Evolutionary conservation across 345 rosid species (phyloP).

Genomic region (Cardamine resedifolia): DNA sequence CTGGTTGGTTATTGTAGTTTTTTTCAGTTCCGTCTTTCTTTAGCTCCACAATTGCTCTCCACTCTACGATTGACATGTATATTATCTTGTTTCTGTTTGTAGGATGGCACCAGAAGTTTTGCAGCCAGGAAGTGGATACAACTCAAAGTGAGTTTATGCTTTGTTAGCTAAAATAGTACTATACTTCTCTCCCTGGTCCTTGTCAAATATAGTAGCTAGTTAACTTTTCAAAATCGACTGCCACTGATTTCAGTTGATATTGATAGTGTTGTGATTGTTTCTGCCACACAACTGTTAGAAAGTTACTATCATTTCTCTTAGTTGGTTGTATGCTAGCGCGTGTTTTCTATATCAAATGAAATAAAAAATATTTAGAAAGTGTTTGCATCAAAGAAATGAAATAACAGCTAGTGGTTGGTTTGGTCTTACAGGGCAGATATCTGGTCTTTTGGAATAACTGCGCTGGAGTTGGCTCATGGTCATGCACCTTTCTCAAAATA

Average conservation of each 20-base stretch:
- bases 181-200: conserved; percentile 10
- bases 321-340: conserved; percentile 7
- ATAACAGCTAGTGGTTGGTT: conserved; percentile 33
- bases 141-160: conserved; percentile 66
- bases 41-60: conserved; percentile 5
- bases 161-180: background rate
- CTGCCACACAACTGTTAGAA: background rate
- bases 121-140: conserved; percentile 96
- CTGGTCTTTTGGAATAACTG: conserved; percentile 99
- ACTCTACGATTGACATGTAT: background rate
- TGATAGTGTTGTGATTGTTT: conserved; percentile 5
- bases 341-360: background rate
- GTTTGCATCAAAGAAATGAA: conserved; percentile 22
- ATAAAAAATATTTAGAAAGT: background rate
- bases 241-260: conserved; percentile 1
- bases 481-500: conserved; percentile 98
- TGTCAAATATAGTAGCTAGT: background rate
- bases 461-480: conserved; percentile 95
- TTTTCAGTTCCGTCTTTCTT: conserved; percentile 2
- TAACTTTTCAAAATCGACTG: background rate
- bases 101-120: conserved; percentile 99
- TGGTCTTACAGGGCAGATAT: conserved; percentile 80
- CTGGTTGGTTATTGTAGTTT: conserved; percentile 57
- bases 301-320: background rate
- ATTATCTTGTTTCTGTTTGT: conserved; percentile 33